Evolutionary conservation across 1,139 yeast species (phyloP), one percentile per base, ranked within the genome.

Genomic region (Candida glucosophila): DNA sequence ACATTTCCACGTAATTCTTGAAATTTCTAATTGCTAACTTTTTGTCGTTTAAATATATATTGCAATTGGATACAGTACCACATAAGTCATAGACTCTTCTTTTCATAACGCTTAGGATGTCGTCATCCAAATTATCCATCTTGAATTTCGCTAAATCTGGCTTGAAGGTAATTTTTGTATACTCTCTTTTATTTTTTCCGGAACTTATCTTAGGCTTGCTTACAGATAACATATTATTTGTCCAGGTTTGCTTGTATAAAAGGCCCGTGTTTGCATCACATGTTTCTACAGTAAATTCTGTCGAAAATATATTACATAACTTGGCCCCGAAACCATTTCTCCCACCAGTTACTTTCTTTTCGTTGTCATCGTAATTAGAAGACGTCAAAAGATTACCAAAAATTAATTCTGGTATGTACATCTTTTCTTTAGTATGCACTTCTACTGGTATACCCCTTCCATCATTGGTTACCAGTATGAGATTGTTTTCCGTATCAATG

Each of bases 271-370:
- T 60, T 32, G 74, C 69, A 49, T 90, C 96, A 6, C 95, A 93
- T 5, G 99, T 92, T 49, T 88, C 96, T 20, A 92, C 68, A 11
- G 65, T 70, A 47, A 92, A 92, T 44, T 82, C 81, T 3, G 88
- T 81, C 13, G 96, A 86, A 48, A 85, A 85, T 41, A 92, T 82
- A 56, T 92, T 81, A 83, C 52, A 92, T 32, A 64, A 62, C 50
- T 92, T 92, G 25, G 99, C 98, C 55, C 99, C 99, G 49, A 75
- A 92, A 38, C 98, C 98, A 49, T 92, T 92, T 64, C 99, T 75
- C 54, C 99, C 99, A 61, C 98, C 99, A 2, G 95, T 85, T 15
- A 92, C 97, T 52, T 92, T 92, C 57, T 82, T 83, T 46, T 90
- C 81, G 37, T 90, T 75, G 49, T 92, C 98, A 49, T 92, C 95